phyloP scores from a whole-genome alignment of 495 filamentous ascomycete genomes.

The Hypoxylon trugodes region DNA sequence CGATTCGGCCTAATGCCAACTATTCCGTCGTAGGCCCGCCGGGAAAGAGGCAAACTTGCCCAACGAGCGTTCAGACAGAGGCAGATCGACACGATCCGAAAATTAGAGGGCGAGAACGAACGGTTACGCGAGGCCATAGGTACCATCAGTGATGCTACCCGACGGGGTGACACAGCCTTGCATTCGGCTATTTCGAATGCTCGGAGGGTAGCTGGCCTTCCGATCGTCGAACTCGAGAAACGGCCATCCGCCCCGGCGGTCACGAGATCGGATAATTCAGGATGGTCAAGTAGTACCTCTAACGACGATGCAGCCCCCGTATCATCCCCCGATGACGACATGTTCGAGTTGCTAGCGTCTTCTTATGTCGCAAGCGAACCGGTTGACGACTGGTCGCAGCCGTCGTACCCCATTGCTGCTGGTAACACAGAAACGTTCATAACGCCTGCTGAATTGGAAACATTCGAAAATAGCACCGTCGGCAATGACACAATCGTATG shows the following conservation, averaged over 20 bases:
- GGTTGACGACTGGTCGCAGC: slow-evolving; percentile 11
- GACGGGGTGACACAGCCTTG: slow-evolving; percentile 2
- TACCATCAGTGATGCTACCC: slow-evolving; percentile 14
- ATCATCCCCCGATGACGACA: background rate
- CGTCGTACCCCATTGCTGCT: background rate
- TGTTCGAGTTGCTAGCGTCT: background rate
- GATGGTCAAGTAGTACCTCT: slow-evolving; percentile 14
- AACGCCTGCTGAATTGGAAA: background rate
- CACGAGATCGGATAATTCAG: slow-evolving; percentile 3
- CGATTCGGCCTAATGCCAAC: slow-evolving; percentile 2
- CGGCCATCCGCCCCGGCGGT: background rate
- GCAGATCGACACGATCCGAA: slow-evolving; percentile 35
- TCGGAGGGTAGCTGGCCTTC: slow-evolving; percentile 19
- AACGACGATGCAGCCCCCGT: background rate
- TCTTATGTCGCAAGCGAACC: background rate
- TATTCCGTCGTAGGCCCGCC: slow-evolving; percentile 23
- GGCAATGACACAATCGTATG: slow-evolving; percentile 3
- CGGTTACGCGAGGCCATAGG: slow-evolving; percentile 25
- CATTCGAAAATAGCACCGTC: too few species aligned
- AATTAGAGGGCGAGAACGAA: slow-evolving; percentile 25
- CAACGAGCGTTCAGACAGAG: slow-evolving; percentile 37
- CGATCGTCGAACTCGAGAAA: background rate
- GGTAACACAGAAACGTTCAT: background rate
- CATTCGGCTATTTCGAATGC: slow-evolving; percentile 13
- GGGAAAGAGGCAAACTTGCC: slow-evolving; percentile 34